Percentiles rank a stretch among this genome's conserved stretches.
Evolutionary conservation across 768 basidiomycete species (phyloP).

Genomic region (Boletellus ananiceps): DNA sequence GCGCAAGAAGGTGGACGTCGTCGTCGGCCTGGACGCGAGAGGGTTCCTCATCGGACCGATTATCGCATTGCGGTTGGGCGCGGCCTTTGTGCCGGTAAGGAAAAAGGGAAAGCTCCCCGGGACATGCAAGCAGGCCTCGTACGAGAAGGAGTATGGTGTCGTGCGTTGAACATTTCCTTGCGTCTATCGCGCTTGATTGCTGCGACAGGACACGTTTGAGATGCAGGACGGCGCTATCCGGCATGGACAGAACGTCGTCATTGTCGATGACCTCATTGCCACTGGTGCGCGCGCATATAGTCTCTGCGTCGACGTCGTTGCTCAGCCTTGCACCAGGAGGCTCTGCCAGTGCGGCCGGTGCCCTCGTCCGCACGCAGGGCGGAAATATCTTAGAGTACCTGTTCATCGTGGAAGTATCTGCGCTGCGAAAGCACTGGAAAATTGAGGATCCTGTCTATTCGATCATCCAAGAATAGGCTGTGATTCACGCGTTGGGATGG

Average conservation of each 20-base stretch:
- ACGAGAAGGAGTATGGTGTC: slow-evolving; percentile 91
- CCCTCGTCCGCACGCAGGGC: slow-evolving; percentile 78
- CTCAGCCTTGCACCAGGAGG: slow-evolving; percentile 53
- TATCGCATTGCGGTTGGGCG: slow-evolving; percentile 84
- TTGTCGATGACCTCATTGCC: slow-evolving; percentile 94
- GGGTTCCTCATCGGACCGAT: slow-evolving; percentile 95
- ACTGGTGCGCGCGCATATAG: slow-evolving; percentile 56
- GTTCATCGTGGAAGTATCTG: slow-evolving; percentile 83
- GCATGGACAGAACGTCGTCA: slow-evolving; percentile 76
- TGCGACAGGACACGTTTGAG: slow-evolving; percentile 83
- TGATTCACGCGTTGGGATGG: slow-evolving; percentile 12
- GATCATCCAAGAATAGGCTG: slow-evolving; percentile 63
- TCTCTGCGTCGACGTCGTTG: neutral
- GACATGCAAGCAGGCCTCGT: slow-evolving; percentile 63
- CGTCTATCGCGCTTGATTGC: slow-evolving; percentile 1
- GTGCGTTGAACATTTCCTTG: slow-evolving; percentile 39
- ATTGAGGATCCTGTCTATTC: slow-evolving; percentile 75
- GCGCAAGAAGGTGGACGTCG: slow-evolving; percentile 74
- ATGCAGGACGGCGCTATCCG: slow-evolving; percentile 87
- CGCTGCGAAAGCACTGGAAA: slow-evolving; percentile 76
- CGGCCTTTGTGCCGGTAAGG: slow-evolving; percentile 93
- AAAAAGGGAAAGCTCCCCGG: slow-evolving; percentile 97
- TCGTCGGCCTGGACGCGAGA: slow-evolving; percentile 93
- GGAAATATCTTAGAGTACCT: slow-evolving; percentile 88
- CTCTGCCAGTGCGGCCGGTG: slow-evolving; percentile 88